Evolutionary conservation across 1,284 basidiomycete genomes (phyloP), one percentile per base, ranked within the genome.

Genomic region (Ganoderma resinaceum): DNA sequence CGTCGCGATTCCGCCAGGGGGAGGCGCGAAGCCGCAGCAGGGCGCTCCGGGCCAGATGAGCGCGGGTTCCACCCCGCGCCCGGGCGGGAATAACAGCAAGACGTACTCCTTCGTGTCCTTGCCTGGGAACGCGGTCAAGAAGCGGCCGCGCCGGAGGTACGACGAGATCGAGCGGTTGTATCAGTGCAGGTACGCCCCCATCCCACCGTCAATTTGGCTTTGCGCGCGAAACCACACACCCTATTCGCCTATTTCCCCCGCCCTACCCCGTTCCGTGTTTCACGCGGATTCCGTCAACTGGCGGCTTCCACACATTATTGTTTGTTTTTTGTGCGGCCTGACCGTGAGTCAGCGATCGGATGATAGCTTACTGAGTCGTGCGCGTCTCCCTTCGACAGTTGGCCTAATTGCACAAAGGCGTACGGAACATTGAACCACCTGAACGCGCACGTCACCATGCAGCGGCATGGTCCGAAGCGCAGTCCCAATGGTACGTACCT

Each of bases 161-260:
- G 95, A 96, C 78, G 95, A 96, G 85, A 96, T 97, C 70, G 95
- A 97, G 81, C 87, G 95, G n/a, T 82, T 96, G 58, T 97, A 97
- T 80, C 87, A 89, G 68, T 97, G 95, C 83, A 78, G 73, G 78
- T 78, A 72, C 72, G 78, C 71, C 31, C 37, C 66, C 29, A 38
- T 40, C 58, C 62, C 62, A 42, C 29, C 14, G 49, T 62, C 58
- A 42, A 6, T 52, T 64, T 67, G 46, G 18, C 58, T 59, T 62
- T 29, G 35, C 18, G 20, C 37, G 31, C 55, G 55, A 37, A 58
- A 37, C 35, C 37, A 38, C 37, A 26, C 58, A 40, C 23, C 37
- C 23, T 60, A 35, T 55, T 23, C 40, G 61, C 40, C 62, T 61
- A 29, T 49, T 49, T 49, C 3, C 46, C 43, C 33, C 59, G 29